These are phyloP conservation scores for Verticillium longisporum DNA, from an alignment of 2,329 filamentous ascomycete genomes.

Conservation along the genomic window DNA sequence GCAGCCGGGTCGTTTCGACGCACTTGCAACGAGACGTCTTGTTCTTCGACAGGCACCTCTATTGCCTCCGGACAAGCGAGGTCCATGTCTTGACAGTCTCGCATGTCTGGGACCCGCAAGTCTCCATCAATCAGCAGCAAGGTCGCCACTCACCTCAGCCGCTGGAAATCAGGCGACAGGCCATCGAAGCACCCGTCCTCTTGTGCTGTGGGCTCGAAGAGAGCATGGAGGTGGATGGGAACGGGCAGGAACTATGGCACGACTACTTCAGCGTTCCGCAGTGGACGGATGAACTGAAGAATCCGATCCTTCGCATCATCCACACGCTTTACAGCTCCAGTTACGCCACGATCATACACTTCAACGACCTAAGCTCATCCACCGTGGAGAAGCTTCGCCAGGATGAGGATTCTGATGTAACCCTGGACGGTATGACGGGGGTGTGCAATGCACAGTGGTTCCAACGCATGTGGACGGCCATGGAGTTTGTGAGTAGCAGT, in stretches of 20 bases:
- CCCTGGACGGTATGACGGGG: background rate
- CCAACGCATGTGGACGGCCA: constrained; percentile 1
- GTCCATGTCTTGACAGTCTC: background rate
- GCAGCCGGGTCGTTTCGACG: background rate
- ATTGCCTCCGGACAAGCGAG: background rate
- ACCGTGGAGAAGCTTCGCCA: background rate
- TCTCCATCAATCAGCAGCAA: background rate
- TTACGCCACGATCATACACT: background rate
- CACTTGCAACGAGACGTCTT: background rate
- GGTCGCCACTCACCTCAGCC: background rate
- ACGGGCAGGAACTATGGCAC: background rate
- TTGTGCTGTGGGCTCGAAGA: background rate
- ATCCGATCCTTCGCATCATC: background rate
- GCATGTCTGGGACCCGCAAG: background rate
- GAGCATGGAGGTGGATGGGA: background rate
- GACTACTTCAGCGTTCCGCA: constrained; percentile 3
- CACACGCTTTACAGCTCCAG: background rate
- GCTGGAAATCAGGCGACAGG: background rate
- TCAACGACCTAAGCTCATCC: background rate
- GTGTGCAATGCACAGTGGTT: constrained; percentile 1
- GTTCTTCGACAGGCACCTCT: background rate
- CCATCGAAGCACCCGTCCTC: background rate
- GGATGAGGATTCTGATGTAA: background rate
- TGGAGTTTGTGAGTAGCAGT: constrained; percentile 1
- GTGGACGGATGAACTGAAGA: background rate